Evolutionary conservation across 345 rosid species (phyloP).

Genomic region (Brassica cretica): DNA sequence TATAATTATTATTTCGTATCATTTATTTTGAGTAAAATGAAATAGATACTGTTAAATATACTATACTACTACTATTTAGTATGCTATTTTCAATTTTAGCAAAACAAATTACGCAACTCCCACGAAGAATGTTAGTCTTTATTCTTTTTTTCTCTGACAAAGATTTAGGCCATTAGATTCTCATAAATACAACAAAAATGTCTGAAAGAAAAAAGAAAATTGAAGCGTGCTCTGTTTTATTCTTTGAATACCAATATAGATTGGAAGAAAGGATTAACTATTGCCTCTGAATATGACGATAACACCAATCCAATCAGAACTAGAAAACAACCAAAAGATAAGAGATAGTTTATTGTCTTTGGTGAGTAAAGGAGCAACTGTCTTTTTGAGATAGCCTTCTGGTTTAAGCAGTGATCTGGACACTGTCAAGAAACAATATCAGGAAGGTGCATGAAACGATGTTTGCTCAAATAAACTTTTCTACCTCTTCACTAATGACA

Average conservation of each 20-base stretch:
- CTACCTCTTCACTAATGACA: neutral
- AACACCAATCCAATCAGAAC: neutral
- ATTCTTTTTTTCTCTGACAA: neutral
- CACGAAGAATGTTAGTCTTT: no score
- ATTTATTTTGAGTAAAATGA: neutral
- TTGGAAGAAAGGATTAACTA: neutral
- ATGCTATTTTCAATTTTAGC: no score
- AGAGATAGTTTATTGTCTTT: conserved; percentile 10
- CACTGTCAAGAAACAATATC: conserved; percentile 6
- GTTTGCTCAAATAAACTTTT: neutral
- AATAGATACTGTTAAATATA: no score
- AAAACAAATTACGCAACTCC: no score
- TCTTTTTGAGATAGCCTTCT: neutral
- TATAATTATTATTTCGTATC: neutral
- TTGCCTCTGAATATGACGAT: neutral
- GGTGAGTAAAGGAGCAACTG: neutral
- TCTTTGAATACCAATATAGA: neutral
- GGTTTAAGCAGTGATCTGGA: conserved; percentile 18
- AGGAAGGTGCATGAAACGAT: neutral
- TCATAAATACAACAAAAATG: neutral
- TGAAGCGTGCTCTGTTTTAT: neutral
- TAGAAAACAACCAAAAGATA: neutral
- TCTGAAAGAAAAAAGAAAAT: neutral
- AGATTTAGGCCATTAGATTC: neutral
- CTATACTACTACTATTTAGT: no score